Conservation (phyloP, 768 basidiomycete genomes). For the Lentinula detonsa region DNA sequence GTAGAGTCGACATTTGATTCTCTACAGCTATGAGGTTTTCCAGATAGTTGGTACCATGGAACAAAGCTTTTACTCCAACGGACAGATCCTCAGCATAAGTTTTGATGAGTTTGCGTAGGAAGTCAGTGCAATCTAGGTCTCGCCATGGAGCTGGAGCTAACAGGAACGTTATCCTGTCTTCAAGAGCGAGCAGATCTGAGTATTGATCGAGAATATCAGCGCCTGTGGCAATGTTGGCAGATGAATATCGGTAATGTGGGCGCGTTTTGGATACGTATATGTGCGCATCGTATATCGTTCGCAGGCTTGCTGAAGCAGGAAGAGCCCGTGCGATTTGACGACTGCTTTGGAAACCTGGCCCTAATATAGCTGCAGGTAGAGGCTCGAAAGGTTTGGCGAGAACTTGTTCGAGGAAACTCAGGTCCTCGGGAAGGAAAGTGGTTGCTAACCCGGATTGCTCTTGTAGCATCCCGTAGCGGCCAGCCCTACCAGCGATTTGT, state of each 20-base stretch:
- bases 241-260: constrained; percentile 32
- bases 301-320: constrained; percentile 32
- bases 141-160: constrained; percentile 52
- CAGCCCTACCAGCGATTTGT: constrained; percentile 93
- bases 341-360: constrained; percentile 14
- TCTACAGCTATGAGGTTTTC: constrained; percentile 36
- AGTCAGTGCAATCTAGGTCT: constrained; percentile 26
- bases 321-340: constrained; percentile 27
- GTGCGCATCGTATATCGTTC: constrained; percentile 43
- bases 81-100: constrained; percentile 31
- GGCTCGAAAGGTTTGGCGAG: constrained; percentile 45
- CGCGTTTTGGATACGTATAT: constrained; percentile 41
- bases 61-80: constrained; percentile 35
- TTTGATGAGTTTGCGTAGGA: constrained; percentile 33
- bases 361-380: constrained; percentile 48
- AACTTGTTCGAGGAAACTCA: constrained; percentile 52
- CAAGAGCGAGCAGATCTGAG: constrained; percentile 29
- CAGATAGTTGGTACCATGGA: constrained; percentile 32
- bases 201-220: constrained; percentile 39
- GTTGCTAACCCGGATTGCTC: constrained; percentile 58
- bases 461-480: constrained; percentile 71
- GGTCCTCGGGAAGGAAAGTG: constrained; percentile 57
- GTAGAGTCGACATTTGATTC: constrained; percentile 18
- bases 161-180: constrained; percentile 39
- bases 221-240: constrained; percentile 15